Evolutionary conservation across 2,329 filamentous ascomycete genomes (phyloP).

Genomic region (Pseudogymnoascus sp.): DNA sequence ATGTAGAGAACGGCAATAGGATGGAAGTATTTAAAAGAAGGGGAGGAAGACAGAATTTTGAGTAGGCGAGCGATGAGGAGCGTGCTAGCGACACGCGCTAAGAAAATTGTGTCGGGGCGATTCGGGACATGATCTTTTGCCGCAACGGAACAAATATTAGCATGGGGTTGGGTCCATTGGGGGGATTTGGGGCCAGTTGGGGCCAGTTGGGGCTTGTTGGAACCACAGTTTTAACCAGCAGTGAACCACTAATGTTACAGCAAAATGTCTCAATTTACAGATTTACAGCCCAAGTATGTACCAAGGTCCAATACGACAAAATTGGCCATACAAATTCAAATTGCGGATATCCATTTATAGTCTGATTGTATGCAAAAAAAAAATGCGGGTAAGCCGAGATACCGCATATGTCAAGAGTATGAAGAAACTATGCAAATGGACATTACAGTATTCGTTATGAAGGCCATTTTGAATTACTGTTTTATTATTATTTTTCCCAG

Average conservation of each 20-base stretch:
- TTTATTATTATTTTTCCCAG: neutral
- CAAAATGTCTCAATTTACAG: neutral
- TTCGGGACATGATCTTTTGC: constrained; percentile 3
- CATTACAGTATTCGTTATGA: neutral
- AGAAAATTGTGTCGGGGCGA: constrained; percentile 6
- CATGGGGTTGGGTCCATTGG: neutral
- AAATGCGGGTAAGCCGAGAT: neutral
- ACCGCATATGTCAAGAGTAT: neutral
- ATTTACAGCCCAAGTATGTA: neutral
- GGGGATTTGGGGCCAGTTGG: neutral
- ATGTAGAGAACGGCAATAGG: constrained; percentile 6
- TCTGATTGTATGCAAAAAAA: neutral
- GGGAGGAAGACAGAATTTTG: constrained; percentile 14
- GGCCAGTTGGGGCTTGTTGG: neutral
- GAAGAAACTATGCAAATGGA: too few relatives aligned
- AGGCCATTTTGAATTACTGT: neutral
- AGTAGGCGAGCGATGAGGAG: constrained; percentile 8
- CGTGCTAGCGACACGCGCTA: constrained; percentile 7
- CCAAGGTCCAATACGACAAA: neutral
- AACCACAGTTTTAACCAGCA: neutral
- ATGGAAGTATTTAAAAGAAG: constrained; percentile 14
- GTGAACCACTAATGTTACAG: neutral
- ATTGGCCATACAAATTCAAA: neutral
- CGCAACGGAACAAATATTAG: constrained; percentile 1
- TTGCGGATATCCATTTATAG: neutral